Evolutionary conservation across 2,329 filamentous ascomycete species (phyloP).

Genomic region (Lasiodiplodia sp.): DNA sequence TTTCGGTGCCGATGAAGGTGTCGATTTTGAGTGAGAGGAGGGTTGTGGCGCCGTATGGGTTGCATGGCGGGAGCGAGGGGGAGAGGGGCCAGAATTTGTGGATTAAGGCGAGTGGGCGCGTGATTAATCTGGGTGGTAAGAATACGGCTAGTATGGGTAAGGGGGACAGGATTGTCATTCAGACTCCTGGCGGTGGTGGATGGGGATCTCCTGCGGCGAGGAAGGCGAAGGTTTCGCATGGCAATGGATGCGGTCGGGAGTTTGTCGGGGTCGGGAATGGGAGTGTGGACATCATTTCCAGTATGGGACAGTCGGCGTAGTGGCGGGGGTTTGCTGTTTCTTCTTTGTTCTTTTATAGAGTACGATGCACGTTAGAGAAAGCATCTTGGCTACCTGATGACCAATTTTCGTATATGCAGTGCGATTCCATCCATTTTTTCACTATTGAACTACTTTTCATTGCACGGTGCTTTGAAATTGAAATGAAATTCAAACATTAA

Average conservation of each 20-base stretch:
- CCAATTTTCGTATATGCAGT: no score
- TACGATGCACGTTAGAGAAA: no score
- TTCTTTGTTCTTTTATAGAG: no score
- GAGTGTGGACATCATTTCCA: background rate
- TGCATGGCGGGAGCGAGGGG: slow-evolving; percentile 42
- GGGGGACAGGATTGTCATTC: slow-evolving; percentile 38
- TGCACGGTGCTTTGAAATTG: no score
- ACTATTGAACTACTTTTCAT: no score
- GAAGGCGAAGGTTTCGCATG: background rate
- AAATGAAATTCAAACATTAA: no score
- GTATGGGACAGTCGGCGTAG: background rate
- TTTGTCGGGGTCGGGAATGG: background rate
- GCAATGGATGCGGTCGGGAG: background rate
- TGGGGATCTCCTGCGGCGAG: background rate
- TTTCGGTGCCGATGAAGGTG: slow-evolving; percentile 42
- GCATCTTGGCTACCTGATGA: no score
- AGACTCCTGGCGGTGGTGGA: background rate
- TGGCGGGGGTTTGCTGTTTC: no score
- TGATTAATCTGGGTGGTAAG: slow-evolving; percentile 44
- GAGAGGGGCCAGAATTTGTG: slow-evolving; percentile 33
- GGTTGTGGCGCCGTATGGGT: slow-evolving; percentile 46
- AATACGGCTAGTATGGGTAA: slow-evolving; percentile 40
- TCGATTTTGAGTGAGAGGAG: slow-evolving; percentile 49
- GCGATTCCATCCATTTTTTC: no score
- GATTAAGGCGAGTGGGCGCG: slow-evolving; percentile 33